Evolutionary conservation across 176 grass and related monocot species (phyloP), one percentile per base, ranked within the genome.

Genomic region (Cenchrus americanus): DNA sequence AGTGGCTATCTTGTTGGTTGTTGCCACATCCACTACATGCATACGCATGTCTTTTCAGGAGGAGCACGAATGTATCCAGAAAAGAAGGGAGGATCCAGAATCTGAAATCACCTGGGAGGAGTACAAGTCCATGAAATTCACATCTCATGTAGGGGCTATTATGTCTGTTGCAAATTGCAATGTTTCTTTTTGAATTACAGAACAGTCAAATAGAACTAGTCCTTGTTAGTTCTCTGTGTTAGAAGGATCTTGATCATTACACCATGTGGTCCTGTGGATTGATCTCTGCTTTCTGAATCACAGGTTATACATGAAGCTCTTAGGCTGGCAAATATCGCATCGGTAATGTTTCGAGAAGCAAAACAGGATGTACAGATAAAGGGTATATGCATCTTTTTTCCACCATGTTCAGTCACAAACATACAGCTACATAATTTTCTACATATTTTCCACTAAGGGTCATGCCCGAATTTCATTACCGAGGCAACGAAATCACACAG

Each of bases 51-150:
- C 4, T 8, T 57, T 57, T 21, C 53, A 57, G 53, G 53, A 57
- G 53, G 53, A 57, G 6, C 93, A 92, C 50, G 81, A 92, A 17
- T 6, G 34, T 6, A 84, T 94, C 21, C 18, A 44, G 13, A 86
- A 74, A 46, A 76, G 82, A 22, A 87, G 76, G 71, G 64, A 18
- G 21, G 42, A 89, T 22, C 83, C 86, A 9, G 19, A 85, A 21
- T 81, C 89, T 4, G 86, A 78, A 9, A 71, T 91, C 48, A 94
- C 92, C 63, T 94, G 89, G 86, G 69, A 73, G 41, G 89, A 94
- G 76, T 91, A 94, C 80, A 91, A 91, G 80, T 88, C 86, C 14
- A 94, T 91, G 92, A 82, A 74, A 21, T 89, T 94, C 64, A 91
- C 92, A 55, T 84, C 82, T 42, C 86, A 91, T 76, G 88, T 94